Evolutionary conservation across 169 alveolate species (phyloP).

Genomic region (Cryptosporidium sp.): DNA sequence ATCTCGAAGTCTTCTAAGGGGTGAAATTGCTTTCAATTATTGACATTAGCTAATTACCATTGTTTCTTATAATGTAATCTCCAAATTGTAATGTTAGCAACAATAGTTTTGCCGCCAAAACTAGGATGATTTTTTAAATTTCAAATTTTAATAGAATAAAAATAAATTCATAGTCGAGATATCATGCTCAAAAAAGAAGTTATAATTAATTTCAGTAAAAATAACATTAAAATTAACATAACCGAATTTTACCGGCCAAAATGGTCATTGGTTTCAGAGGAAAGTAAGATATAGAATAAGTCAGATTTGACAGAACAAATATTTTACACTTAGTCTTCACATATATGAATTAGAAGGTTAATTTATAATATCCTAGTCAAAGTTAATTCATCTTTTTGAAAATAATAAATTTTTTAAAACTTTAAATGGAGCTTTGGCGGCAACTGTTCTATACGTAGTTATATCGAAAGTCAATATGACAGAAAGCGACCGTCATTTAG

Average conservation of each 20-base stretch:
- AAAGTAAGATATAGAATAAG: background rate
- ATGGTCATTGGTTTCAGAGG: background rate
- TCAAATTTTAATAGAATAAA: background rate
- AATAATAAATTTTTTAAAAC: background rate
- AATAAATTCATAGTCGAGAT: background rate
- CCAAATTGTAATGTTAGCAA: background rate
- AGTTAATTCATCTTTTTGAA: background rate
- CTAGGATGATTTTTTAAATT: no score
- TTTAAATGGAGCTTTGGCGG: background rate
- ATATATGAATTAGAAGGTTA: background rate
- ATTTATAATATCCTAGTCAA: background rate
- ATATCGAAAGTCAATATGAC: slow-evolving; percentile 14
- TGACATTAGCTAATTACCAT: no score
- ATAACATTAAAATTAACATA: background rate
- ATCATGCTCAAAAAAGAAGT: background rate
- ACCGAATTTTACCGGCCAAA: background rate
- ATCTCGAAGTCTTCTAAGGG: no score
- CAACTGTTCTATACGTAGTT: background rate
- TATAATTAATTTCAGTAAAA: background rate
- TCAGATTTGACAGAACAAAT: no score
- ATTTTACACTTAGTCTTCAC: background rate
- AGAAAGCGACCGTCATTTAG: background rate
- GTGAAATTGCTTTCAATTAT: no score
- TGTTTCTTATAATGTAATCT: no score
- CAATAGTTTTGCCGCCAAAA: background rate